Base-by-base conservation (phyloP, 2,329 filamentous ascomycete species). In the Rugonectria rugulosa region DNA sequence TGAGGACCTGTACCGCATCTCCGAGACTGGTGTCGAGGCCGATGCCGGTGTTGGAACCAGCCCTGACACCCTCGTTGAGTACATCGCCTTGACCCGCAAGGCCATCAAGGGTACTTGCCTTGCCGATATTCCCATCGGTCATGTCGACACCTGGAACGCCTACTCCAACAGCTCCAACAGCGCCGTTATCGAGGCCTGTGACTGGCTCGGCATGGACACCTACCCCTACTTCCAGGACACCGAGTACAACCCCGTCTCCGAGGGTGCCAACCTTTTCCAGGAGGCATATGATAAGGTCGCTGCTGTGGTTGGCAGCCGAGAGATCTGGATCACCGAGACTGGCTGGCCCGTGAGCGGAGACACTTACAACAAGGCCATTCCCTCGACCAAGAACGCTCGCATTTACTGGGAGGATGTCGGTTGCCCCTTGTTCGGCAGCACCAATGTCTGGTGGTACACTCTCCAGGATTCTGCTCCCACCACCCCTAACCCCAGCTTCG, bases 131-230 rank as follows among this genome's bases (percentile, higher is more conserved):
- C 79, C 84, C 15, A 79, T 96, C 57, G 92, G 92, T 47, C 92
- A 96, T 75, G 92, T 96, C 70, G 92, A 96, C 71, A 96, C 92
- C 46, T 96, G 91, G 91, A 92, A 88, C 29, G 85, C 85, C 47
- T 93, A 86, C 81, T 85, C 86, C 70, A 92, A 96, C 73, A 73
- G 76, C 46, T 84, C 87, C 68, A 96, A 94, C 82, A 74, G 76
- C 43, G 85, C 81, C 36, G 86, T 96, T 56, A 86, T 91, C 56
- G 79, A 87, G 9, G 85, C 83, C 34, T 77, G 81, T 59, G 92
- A 96, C 79, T 96, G 87, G 82, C 74, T 96, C 57, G 92, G 92
- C 63, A 85, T 94, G 72, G 91, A 96, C 71, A 89, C 88, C 15
- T 96, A 95, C 83, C 91, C 83, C 17, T 96, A 92, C 81, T 96